Evolutionary conservation across 176 grass and related monocot genomes (phyloP), one percentile per base, ranked within the genome.

Genomic region (Elymus sibiricus): DNA sequence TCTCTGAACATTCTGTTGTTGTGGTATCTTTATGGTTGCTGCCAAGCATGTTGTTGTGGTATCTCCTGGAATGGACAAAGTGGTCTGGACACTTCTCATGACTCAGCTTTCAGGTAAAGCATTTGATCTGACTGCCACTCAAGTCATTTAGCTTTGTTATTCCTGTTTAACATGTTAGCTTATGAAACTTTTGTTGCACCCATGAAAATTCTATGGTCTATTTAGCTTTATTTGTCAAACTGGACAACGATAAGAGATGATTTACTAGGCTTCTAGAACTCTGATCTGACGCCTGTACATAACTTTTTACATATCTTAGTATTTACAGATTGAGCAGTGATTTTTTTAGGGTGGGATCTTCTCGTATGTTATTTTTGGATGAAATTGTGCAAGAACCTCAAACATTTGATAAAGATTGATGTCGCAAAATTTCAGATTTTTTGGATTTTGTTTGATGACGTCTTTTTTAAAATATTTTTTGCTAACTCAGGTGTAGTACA

Each of bases 1-100:
- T 75, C 72, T 51, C 72, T 75, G 72, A 75, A 31, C 46, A 51
- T 64, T 67, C 65, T 91, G 90, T 64, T 25, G 47, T 26, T 5
- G 14, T 49, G 46, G 46, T 49, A 4, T 49, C 42, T 29, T 75
- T 75, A 49, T 49, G 43, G 72, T 51, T 75, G 72, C 15, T 16
- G 19, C 28, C 29, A 68, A 65, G 49, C 49, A 49, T 49, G 15
- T 79, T 64, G 9, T 16, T 65, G 58, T 44, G 25, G 25, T 66
- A 39, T 60, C 78, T 64, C 61, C 42, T 80, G 40, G 10, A 80
- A 80, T 22, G 39, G 10, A 80, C 38, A 47, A 47, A 65, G 32
- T 80, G 38, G 43, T 46, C 5, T 65, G 78, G 15, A 39, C 39
- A n/a, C 16, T 6, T 80, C 26, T 13, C 17, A 43, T 66, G 39